These are phyloP conservation scores for Betula pendula DNA, from an alignment of 306 rosid genomes.

Conservation along the genomic window DNA sequence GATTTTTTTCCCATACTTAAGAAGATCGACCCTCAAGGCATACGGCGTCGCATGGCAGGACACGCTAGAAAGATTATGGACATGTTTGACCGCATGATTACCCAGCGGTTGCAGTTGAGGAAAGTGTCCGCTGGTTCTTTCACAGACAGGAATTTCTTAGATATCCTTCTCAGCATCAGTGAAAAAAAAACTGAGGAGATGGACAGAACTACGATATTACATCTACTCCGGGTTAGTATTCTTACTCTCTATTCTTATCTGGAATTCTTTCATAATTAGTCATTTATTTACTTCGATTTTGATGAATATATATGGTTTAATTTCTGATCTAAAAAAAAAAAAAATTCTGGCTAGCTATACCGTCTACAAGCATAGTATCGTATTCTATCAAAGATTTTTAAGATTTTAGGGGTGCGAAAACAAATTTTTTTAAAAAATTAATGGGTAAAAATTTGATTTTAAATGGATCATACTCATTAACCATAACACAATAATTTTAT, in stretches of 20 bases:
- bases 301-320: too few relatives aligned
- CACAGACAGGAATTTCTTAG: conserved; percentile 35
- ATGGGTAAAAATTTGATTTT: too few relatives aligned
- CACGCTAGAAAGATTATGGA: conserved; percentile 23
- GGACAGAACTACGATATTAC: conserved; percentile 28
- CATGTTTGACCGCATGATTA: conserved; percentile 19
- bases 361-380: too few relatives aligned
- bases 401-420: too few relatives aligned
- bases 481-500: too few relatives aligned
- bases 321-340: too few relatives aligned
- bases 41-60: conserved; percentile 6
- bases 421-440: too few relatives aligned
- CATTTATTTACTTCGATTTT: too few relatives aligned
- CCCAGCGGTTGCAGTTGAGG: conserved; percentile 31
- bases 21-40: conserved; percentile 44
- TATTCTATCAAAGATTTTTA: too few relatives aligned
- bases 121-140: background rate
- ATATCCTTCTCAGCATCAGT: conserved; percentile 39
- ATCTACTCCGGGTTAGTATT: conserved; percentile 32
- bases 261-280: too few relatives aligned
- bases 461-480: too few relatives aligned
- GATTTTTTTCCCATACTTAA: conserved; percentile 46
- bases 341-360: too few relatives aligned
- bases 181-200: conserved; percentile 34
- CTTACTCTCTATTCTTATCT: background rate